A percentile compares a stretch with the other conserved stretches of the same genome.
Evolutionary conservation across 2,329 filamentous ascomycete species (phyloP).

Genomic region (Myriosclerotinia scirpicola): DNA sequence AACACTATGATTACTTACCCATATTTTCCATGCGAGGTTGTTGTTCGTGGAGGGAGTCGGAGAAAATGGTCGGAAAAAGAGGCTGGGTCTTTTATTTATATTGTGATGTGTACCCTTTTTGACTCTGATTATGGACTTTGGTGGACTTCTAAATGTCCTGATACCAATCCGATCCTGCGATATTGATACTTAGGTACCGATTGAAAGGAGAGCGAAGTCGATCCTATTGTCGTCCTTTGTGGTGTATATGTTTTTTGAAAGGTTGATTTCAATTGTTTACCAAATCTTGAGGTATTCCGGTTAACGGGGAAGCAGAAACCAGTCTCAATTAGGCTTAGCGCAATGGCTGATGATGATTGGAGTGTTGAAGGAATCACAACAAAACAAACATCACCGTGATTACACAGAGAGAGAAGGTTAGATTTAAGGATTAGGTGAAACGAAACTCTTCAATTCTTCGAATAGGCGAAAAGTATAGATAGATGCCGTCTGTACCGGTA

Average conservation of each 20-base stretch:
- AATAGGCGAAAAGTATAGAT: neutral
- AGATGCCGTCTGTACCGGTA: neutral
- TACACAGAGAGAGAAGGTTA: neutral
- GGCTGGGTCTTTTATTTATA: constrained; percentile 36
- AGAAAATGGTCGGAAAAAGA: constrained; percentile 24
- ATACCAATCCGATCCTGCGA: constrained; percentile 11
- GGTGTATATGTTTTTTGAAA: constrained; percentile 22
- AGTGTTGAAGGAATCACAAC: constrained; percentile 3
- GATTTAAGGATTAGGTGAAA: neutral
- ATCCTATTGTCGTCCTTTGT: constrained; percentile 19
- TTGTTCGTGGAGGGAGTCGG: constrained; percentile 18
- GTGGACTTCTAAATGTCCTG: neutral
- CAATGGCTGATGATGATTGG: neutral
- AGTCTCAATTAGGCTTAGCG: constrained; percentile 15
- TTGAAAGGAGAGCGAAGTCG: constrained; percentile 7
- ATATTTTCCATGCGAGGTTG: constrained; percentile 30
- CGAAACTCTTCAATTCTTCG: neutral
- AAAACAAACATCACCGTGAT: constrained; percentile 24
- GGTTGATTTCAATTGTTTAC: constrained; percentile 25
- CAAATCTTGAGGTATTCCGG: constrained; percentile 23
- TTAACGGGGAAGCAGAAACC: constrained; percentile 24
- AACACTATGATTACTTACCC: constrained; percentile 32
- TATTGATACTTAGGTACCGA: constrained; percentile 10
- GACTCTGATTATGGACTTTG: neutral
- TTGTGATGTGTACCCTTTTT: constrained; percentile 16